Conservation (phyloP, 2,329 filamentous ascomycete species). For the Claviceps sp. region DNA sequence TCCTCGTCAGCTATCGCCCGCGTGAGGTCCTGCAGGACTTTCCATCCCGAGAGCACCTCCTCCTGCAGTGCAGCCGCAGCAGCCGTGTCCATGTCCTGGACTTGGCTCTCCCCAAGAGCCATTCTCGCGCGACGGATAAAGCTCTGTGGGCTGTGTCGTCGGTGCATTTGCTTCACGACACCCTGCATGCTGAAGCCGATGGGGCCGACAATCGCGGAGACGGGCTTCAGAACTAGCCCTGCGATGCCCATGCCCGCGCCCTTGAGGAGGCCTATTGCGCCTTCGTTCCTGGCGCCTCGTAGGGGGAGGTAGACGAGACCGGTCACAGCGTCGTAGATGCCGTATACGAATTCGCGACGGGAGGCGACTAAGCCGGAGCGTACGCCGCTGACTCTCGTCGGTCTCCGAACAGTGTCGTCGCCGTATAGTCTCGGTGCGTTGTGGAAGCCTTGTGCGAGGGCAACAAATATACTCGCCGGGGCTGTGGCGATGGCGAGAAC, state of each 20-base stretch:
- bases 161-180: constrained; percentile 43
- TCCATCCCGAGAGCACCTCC: constrained; percentile 19
- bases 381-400: constrained; percentile 50
- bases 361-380: constrained; percentile 49
- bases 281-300: constrained; percentile 41
- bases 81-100: constrained; percentile 21
- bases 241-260: constrained; percentile 51
- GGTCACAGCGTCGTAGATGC: constrained; percentile 51
- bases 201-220: constrained; percentile 47
- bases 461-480: constrained; percentile 47
- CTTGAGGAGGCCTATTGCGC: constrained; percentile 31
- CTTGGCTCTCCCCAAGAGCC: constrained; percentile 39
- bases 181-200: constrained; percentile 52
- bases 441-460: constrained; percentile 55
- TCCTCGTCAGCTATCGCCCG: constrained; percentile 15
- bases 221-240: constrained; percentile 51
- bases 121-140: constrained; percentile 46
- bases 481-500: constrained; percentile 38
- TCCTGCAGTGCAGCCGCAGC: constrained; percentile 14
- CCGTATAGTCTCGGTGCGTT: constrained; percentile 59
- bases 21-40: constrained; percentile 19
- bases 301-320: constrained; percentile 48
- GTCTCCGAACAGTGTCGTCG: constrained; percentile 53
- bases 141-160: constrained; percentile 36
- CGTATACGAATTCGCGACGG: constrained; percentile 46